Evolutionary conservation across 2,329 filamentous ascomycete species (phyloP), one percentile per base, ranked within the genome.

Genomic region (Aschersonia sp.): DNA sequence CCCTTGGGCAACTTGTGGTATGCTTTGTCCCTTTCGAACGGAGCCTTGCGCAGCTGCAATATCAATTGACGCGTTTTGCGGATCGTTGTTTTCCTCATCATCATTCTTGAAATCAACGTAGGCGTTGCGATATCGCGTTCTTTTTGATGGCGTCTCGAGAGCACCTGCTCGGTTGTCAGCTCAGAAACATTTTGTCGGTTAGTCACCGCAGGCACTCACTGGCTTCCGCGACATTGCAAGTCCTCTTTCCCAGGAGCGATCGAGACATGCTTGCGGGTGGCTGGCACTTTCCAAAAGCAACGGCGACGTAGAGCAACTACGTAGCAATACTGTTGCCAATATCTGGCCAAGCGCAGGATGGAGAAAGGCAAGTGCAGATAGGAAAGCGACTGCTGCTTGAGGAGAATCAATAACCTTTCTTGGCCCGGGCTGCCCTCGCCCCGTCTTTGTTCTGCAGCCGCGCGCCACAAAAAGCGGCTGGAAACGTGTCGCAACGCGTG

Each of bases 11-110:
- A 61, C 56, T 43, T 60, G 59, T n/a, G 62, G 58, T 22, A 52
- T 53, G 35, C 7, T 56, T 50, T 56, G 57, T 14, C 51, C 55
- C 51, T 58, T 61, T 12, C 11, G 37, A 6, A 57, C 47, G 46
- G 60, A 59, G 39, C 58, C 57, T 43, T 68, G 63, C 12, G 60
- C 61, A 45, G 65, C 58, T 32, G 69, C 67, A 45, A 72, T 68
- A 37, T 50, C 52, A 12, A 54, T 54, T 11, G 59, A 51, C 12
- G 45, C 42, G 35, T 33, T 37, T 37, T 46, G 47, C 4, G 64
- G 61, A 43, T 83, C 79, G 52, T 75, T 68, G 54, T 87, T 85
- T 63, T 88, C 83, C 55, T 85, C 77, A 54, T 82, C 46, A 46
- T 49, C 45, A 7, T 45, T 79, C 57, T 76, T 70, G 43, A 60